Evolutionary conservation across 1,284 basidiomycete genomes (phyloP).

Genomic region (Microbotryum violaceum): DNA sequence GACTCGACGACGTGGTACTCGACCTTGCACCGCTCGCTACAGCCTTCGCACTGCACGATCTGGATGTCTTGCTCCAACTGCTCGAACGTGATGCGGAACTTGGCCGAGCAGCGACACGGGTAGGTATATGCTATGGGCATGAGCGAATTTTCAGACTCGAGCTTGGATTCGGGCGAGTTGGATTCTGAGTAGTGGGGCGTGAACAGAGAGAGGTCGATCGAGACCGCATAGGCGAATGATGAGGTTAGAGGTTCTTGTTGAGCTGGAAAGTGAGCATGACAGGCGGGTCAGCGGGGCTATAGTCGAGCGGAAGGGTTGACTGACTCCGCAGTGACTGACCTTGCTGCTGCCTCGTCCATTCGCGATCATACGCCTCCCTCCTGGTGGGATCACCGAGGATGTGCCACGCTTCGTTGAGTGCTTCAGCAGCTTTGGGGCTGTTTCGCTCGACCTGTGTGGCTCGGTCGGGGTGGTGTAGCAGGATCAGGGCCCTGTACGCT

Average conservation of each 20-base stretch:
- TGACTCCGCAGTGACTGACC: conserved; percentile 31
- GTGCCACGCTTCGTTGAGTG: conserved; percentile 41
- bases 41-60: conserved; percentile 44
- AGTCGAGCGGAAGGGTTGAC: neutral
- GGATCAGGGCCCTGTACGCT: conserved; percentile 11
- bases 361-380: conserved; percentile 19
- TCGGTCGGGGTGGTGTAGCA: conserved; percentile 19
- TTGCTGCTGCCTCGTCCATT: neutral
- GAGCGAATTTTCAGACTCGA: conserved; percentile 17
- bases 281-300: neutral
- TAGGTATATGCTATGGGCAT: conserved; percentile 40
- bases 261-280: neutral
- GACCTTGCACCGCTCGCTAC: conserved; percentile 44
- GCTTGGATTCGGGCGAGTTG: neutral
- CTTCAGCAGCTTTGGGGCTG: neutral
- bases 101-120: conserved; percentile 42
- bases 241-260: neutral
- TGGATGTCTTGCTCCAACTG: conserved; percentile 43
- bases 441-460: neutral
- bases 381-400: conserved; percentile 36
- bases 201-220: conserved; percentile 12
- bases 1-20: conserved; percentile 43
- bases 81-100: conserved; percentile 39
- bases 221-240: neutral
- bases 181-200: conserved; percentile 26